These are phyloP conservation scores for Aspergillus proliferans DNA, from an alignment of 2,329 filamentous ascomycete genomes.

Conservation along the genomic window DNA sequence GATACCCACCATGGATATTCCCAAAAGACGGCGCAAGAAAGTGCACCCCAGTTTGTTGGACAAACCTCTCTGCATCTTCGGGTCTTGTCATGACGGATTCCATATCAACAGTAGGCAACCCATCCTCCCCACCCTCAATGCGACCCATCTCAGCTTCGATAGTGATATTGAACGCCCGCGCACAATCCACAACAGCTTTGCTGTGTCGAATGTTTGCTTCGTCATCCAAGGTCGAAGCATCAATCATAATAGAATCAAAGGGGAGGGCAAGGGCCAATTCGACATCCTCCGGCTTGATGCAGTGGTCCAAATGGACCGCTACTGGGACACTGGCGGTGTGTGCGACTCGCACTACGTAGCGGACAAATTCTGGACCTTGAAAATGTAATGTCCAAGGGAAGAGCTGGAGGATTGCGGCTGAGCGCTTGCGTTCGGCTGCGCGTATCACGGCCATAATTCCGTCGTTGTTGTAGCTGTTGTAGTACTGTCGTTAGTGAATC, in stretches of 20 bases:
- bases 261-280: slow-evolving; percentile 49
- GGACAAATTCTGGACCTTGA: slow-evolving; percentile 48
- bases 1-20: slow-evolving; percentile 11
- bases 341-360: slow-evolving; percentile 47
- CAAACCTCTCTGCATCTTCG: slow-evolving; percentile 60
- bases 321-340: slow-evolving; percentile 51
- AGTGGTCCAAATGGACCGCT: slow-evolving; percentile 59
- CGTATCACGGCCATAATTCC: slow-evolving; percentile 59
- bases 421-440: slow-evolving; percentile 58
- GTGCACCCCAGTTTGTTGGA: slow-evolving; percentile 58
- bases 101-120: slow-evolving; percentile 58
- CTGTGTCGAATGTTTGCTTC: slow-evolving; percentile 60
- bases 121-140: slow-evolving; percentile 66
- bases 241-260: slow-evolving; percentile 66
- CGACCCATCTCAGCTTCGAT: slow-evolving; percentile 63
- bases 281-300: slow-evolving; percentile 47
- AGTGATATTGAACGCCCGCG: slow-evolving; percentile 39
- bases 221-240: slow-evolving; percentile 63
- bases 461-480: slow-evolving; percentile 64
- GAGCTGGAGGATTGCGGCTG: slow-evolving; percentile 61
- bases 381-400: slow-evolving; percentile 66
- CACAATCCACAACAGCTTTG: slow-evolving; percentile 45
- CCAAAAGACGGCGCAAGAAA: slow-evolving; percentile 55
- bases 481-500: too few relatives aligned
- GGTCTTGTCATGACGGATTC: slow-evolving; percentile 57